Base-by-base conservation (phyloP, 2,329 filamentous ascomycete genomes). In the Thermoascus crustaceus region DNA sequence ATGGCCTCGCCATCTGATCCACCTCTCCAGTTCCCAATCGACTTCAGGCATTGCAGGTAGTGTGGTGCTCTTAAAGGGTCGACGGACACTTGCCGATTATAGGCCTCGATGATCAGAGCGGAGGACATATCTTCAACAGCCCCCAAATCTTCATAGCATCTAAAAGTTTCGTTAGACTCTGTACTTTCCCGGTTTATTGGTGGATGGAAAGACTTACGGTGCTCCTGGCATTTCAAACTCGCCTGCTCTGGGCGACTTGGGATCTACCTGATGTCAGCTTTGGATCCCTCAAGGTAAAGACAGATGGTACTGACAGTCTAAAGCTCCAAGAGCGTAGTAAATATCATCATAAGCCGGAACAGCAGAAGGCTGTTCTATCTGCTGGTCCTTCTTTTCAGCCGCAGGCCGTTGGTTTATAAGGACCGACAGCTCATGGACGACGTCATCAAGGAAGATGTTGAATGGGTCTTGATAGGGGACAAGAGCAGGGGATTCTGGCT, bases 31-130 rank as follows among this genome's bases (percentile, higher is more conserved):
- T 62, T 60, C 10, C 73, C 72, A 35, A 85, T 72, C 30, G 69
- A 64, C 45, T 72, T 68, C n/a, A 85, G 62, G 47, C 75, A 80
- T 54, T 80, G 72, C 40, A 83, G 69, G 52, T 83, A 84, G 50
- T 76, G 75, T 2, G 76, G 58, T 11, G 63, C 61, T 40, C 74
- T 72, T 13, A 48, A 43, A 13, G 69, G 67, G 52, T 84, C 76
- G 33, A 68, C 70, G 6, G 61, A 52, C 16, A 68, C 61, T 57
- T 85, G 80, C 21, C 73, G 67, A 16, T 75, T 65, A 50, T 76
- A 84, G 3, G 77, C 75, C 53, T 77, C 81, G 18, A 69, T 59
- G 11, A 85, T 59, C n/a, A 79, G 58, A 1, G 61, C 50, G 48
- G 82, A 76, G 4, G 73, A 69, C 54, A 83, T 82, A 49, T 81